Conservation (phyloP, 2,329 filamentous ascomycete species). For the Sporothrix pseudoabietina region DNA sequence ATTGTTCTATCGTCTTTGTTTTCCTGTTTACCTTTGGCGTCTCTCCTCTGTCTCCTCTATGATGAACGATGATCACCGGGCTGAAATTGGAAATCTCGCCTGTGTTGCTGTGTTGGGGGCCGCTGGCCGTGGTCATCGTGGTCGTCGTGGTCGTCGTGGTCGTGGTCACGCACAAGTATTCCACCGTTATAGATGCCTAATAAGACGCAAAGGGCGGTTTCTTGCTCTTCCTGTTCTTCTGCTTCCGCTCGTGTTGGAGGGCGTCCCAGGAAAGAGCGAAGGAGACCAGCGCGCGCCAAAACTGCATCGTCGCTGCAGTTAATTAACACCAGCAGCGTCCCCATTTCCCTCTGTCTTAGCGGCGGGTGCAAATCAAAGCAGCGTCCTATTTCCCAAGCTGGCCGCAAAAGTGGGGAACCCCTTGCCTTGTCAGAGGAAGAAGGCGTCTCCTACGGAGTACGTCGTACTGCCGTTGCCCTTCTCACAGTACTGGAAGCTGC, state of each 20-base stretch:
- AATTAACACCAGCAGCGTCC: constrained; percentile 22
- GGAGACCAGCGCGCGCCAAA: too few relatives aligned
- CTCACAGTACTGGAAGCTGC: neutral
- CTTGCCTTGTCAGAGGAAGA: constrained; percentile 13
- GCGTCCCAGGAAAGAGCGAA: neutral
- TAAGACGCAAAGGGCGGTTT: neutral
- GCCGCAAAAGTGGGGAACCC: constrained; percentile 23
- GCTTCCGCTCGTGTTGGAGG: too few relatives aligned
- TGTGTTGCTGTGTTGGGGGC: neutral
- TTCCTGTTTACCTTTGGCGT: neutral
- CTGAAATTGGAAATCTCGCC: neutral
- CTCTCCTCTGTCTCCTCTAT: neutral
- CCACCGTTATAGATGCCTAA: neutral
- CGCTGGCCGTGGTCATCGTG: neutral
- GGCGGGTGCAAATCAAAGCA: constrained; percentile 28
- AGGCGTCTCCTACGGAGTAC: neutral
- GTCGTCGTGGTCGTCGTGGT: too few relatives aligned
- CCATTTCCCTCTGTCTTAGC: constrained; percentile 24
- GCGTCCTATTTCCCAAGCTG: neutral
- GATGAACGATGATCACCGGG: neutral
- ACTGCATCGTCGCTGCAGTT: neutral
- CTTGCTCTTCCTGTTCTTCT: neutral
- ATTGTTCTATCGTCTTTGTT: neutral
- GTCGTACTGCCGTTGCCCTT: neutral
- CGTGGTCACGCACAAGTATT: neutral